A percentile compares a stretch with the other conserved stretches of the same genome.
Evolutionary conservation across 306 rosid genomes (phyloP).

Genomic region (Dalbergia cultrata): DNA sequence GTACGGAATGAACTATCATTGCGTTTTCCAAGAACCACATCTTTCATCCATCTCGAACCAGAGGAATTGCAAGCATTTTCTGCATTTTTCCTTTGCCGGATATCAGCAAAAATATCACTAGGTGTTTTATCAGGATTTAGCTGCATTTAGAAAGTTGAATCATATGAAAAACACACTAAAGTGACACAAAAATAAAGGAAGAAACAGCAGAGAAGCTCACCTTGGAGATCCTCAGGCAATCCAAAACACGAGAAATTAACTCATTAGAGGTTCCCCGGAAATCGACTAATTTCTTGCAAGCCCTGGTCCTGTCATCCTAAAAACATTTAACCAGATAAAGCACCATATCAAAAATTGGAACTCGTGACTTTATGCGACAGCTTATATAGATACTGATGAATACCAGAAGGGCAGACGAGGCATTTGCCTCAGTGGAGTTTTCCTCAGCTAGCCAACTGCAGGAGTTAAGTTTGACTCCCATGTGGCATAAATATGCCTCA

Average conservation of each 20-base stretch:
- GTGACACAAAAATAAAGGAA: slow-evolving; percentile 35
- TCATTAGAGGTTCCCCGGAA: slow-evolving; percentile 85
- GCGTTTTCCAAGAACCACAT: slow-evolving; percentile 93
- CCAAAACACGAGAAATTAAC: slow-evolving; percentile 82
- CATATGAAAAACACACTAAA: slow-evolving; percentile 48
- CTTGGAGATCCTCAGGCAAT: slow-evolving; percentile 88
- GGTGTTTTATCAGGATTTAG: slow-evolving; percentile 71
- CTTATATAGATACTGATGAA: slow-evolving; percentile 32
- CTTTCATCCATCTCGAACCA: slow-evolving; percentile 96
- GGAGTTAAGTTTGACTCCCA: too few species aligned
- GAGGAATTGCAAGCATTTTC: slow-evolving; percentile 78
- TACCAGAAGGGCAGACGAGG: background rate
- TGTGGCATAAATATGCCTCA: too few species aligned
- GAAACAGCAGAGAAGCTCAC: slow-evolving; percentile 54
- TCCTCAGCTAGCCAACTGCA: too few species aligned
- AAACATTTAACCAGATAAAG: slow-evolving; percentile 48
- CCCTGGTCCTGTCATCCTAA: slow-evolving; percentile 87
- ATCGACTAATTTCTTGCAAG: slow-evolving; percentile 77
- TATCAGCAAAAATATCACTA: slow-evolving; percentile 56
- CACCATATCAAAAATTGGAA: slow-evolving; percentile 46
- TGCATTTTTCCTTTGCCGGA: slow-evolving; percentile 60
- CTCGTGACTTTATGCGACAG: slow-evolving; percentile 10
- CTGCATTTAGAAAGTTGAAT: slow-evolving; percentile 63
- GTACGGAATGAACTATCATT: slow-evolving; percentile 81
- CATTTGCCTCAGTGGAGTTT: too few species aligned